phyloP scores from a whole-genome alignment of 2,329 filamentous ascomycete genomes.

The Pyrenochaeta sp. region DNA sequence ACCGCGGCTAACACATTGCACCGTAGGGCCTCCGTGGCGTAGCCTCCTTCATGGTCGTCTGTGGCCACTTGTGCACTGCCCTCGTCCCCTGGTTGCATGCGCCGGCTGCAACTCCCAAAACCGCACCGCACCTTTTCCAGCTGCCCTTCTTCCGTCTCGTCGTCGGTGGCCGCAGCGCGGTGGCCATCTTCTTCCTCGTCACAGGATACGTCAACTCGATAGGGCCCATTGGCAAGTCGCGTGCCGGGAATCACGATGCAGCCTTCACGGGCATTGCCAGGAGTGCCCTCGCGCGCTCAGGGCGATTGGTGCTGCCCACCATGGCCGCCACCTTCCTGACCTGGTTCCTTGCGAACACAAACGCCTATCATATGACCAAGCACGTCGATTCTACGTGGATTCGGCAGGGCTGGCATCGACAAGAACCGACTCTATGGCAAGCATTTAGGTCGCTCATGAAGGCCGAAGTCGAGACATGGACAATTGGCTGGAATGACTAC shows the following conservation, averaged over 20 bases:
- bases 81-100: conserved; percentile 52
- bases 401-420: conserved; percentile 49
- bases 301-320: conserved; percentile 66
- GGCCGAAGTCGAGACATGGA: conserved; percentile 48
- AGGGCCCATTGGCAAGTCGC: conserved; percentile 65
- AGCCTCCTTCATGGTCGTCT: conserved; percentile 53
- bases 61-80: conserved; percentile 52
- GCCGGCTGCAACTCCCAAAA: conserved; percentile 52
- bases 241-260: conserved; percentile 61
- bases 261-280: conserved; percentile 63
- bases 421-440: conserved; percentile 40
- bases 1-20: conserved; percentile 28
- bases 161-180: conserved; percentile 57
- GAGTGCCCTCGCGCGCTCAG: conserved; percentile 65
- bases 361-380: conserved; percentile 64
- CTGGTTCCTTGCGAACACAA: conserved; percentile 64
- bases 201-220: conserved; percentile 72
- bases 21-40: conserved; percentile 52
- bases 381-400: conserved; percentile 68
- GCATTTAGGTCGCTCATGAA: conserved; percentile 41
- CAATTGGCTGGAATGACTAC: conserved; percentile 50
- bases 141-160: conserved; percentile 66
- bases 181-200: conserved; percentile 55
- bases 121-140: conserved; percentile 61
- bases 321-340: conserved; percentile 62